Conservation (phyloP, 2,329 filamentous ascomycete genomes). For the Rachicladosporium sp. region DNA sequence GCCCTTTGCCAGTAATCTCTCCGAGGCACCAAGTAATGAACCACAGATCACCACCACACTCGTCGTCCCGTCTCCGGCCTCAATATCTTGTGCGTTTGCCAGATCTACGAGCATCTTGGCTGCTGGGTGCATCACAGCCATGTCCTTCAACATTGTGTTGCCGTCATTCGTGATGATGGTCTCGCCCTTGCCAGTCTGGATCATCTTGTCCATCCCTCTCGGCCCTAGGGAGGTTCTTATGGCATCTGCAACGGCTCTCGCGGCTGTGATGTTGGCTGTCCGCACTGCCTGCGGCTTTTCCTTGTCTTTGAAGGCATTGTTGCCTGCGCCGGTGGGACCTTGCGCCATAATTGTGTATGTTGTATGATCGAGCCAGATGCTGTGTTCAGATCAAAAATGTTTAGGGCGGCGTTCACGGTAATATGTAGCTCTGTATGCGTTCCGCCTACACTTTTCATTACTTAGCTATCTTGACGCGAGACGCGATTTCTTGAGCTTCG, state of each 20-base stretch:
- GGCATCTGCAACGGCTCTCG: slow-evolving; percentile 93
- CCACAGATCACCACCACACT: slow-evolving; percentile 97
- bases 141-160: slow-evolving; percentile 97
- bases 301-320: slow-evolving; percentile 68
- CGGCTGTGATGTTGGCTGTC: slow-evolving; percentile 91
- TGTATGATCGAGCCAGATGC: slow-evolving; percentile 1
- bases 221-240: slow-evolving; percentile 94
- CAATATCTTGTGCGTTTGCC: slow-evolving; percentile 92
- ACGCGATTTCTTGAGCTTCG: slow-evolving; percentile 2
- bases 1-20: slow-evolving; percentile 77
- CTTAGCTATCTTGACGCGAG: neutral
- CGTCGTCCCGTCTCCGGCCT: slow-evolving; percentile 95
- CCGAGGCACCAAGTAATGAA: slow-evolving; percentile 84
- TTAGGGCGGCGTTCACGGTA: neutral
- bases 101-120: slow-evolving; percentile 98
- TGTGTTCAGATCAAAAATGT: neutral
- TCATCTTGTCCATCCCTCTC: slow-evolving; percentile 99
- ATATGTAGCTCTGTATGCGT: neutral
- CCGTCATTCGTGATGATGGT: slow-evolving; percentile 99
- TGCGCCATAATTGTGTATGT: slow-evolving; percentile 22
- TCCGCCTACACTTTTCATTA: neutral
- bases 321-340: slow-evolving; percentile 39
- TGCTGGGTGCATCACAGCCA: slow-evolving; percentile 98
- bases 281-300: slow-evolving; percentile 98
- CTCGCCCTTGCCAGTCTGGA: slow-evolving; percentile 89